Conservation (phyloP, 2,329 filamentous ascomycete species). For the Fusarium luffae region DNA sequence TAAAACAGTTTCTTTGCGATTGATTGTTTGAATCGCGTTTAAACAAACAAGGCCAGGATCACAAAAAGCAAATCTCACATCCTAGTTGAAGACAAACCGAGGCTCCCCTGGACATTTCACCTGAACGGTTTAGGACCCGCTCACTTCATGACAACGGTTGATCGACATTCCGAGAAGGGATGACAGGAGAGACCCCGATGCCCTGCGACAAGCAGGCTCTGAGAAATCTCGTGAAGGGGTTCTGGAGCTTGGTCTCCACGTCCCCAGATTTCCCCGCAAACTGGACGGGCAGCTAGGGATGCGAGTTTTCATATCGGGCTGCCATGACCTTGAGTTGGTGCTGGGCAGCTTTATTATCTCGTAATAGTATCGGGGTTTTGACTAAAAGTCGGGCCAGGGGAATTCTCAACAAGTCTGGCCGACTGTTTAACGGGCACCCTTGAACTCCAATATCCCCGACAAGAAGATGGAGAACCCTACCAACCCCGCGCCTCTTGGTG, state of each 20-base stretch:
- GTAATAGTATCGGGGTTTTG: constrained; percentile 43
- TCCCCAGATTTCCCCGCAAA: constrained; percentile 47
- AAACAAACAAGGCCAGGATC: constrained; percentile 6
- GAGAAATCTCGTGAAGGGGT: constrained; percentile 10
- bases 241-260: constrained; percentile 33
- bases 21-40: constrained; percentile 7
- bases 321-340: constrained; percentile 36
- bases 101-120: constrained; percentile 12
- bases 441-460: constrained; percentile 38
- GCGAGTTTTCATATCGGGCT: constrained; percentile 19
- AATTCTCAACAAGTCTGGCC: constrained; percentile 24
- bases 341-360: constrained; percentile 36
- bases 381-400: constrained; percentile 39
- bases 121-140: constrained; percentile 9
- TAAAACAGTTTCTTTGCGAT: not conserved
- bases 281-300: constrained; percentile 20
- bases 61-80: constrained; percentile 30
- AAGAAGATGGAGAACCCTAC: constrained; percentile 35
- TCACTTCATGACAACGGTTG: constrained; percentile 25
- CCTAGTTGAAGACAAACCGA: constrained; percentile 19
- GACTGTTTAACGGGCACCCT: constrained; percentile 35
- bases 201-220: constrained; percentile 15
- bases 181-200: constrained; percentile 10
- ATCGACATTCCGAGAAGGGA: constrained; percentile 21
- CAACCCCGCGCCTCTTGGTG: constrained; percentile 36